These are phyloP conservation scores for Starmerella vaccinii DNA, from an alignment of 805 yeast genomes.

Conservation along the genomic window DNA sequence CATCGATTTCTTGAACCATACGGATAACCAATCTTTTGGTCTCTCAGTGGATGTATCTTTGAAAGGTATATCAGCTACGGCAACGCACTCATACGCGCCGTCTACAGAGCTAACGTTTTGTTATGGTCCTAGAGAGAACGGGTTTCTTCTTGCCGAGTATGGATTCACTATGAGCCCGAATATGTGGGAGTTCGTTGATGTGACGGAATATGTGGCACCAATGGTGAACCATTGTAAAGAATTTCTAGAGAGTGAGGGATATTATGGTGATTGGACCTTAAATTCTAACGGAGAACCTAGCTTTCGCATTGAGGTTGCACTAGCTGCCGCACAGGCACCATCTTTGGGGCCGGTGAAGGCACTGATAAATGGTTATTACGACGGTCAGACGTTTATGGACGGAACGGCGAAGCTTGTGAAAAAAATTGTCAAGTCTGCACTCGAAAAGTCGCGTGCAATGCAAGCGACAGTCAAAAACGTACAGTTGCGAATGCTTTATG, in stretches of 20 bases:
- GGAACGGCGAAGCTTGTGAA: not conserved
- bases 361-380: slow-evolving; percentile 17
- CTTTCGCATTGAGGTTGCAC: slow-evolving; percentile 64
- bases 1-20: slow-evolving; percentile 80
- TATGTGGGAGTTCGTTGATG: slow-evolving; percentile 61
- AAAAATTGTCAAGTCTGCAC: not conserved
- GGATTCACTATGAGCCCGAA: slow-evolving; percentile 60
- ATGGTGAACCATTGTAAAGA: slow-evolving; percentile 35
- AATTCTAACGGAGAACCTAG: slow-evolving; percentile 32
- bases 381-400: slow-evolving; percentile 8
- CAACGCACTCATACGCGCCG: slow-evolving; percentile 31
- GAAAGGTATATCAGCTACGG: slow-evolving; percentile 46
- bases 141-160: slow-evolving; percentile 71
- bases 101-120: slow-evolving; percentile 58
- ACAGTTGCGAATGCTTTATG: not conserved
- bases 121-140: slow-evolving; percentile 86
- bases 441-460: not conserved
- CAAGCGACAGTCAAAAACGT: not conserved
- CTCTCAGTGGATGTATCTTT: slow-evolving; percentile 37
- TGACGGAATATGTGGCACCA: slow-evolving; percentile 38
- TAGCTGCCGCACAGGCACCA: slow-evolving; percentile 36
- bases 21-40: slow-evolving; percentile 25
- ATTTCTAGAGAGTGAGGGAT: slow-evolving; percentile 44
- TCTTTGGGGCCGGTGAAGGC: slow-evolving; percentile 8
- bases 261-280: slow-evolving; percentile 67